Percentiles rank a stretch among this genome's conserved stretches.
phyloP scores from a whole-genome alignment of 306 rosid genomes.

The Oemleria cerasiformis region DNA sequence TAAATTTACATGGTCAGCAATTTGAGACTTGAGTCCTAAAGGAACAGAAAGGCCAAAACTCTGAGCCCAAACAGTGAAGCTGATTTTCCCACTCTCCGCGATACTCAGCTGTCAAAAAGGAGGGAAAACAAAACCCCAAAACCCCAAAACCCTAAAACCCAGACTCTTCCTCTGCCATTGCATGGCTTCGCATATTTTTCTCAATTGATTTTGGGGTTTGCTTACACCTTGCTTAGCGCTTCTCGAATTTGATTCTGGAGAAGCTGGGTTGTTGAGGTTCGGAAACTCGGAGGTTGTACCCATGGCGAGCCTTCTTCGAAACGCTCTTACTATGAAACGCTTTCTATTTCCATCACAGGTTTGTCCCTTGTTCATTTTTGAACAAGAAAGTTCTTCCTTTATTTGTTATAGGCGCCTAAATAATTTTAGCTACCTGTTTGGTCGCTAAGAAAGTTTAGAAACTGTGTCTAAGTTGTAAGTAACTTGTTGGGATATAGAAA shows the following conservation, averaged over 20 bases:
- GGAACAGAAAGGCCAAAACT: neutral
- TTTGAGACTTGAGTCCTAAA: too few relatives aligned
- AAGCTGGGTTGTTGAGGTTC: slow-evolving; percentile 1
- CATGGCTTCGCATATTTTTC: neutral
- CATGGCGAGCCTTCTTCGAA: slow-evolving; percentile 78
- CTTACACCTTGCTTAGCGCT: neutral
- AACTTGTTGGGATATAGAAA: neutral
- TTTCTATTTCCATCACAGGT: slow-evolving; percentile 50
- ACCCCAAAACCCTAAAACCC: slow-evolving; percentile 35
- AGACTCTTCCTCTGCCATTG: neutral
- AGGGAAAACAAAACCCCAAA: slow-evolving; percentile 54
- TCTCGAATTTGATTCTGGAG: slow-evolving; percentile 7
- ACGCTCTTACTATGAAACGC: slow-evolving; percentile 45
- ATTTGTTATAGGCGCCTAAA: neutral
- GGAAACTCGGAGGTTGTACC: slow-evolving; percentile 16
- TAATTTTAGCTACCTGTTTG: slow-evolving; percentile 10
- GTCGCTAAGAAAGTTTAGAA: neutral
- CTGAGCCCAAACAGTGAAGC: neutral
- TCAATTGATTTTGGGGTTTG: neutral
- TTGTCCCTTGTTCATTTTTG: slow-evolving; percentile 9
- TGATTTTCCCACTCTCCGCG: neutral
- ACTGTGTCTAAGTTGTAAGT: neutral
- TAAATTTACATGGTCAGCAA: neutral
- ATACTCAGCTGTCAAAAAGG: slow-evolving; percentile 29
- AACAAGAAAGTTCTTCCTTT: neutral